Base-by-base conservation (phyloP, 1,284 basidiomycete genomes). In the Apiotrichum mycotoxinovorans region DNA sequence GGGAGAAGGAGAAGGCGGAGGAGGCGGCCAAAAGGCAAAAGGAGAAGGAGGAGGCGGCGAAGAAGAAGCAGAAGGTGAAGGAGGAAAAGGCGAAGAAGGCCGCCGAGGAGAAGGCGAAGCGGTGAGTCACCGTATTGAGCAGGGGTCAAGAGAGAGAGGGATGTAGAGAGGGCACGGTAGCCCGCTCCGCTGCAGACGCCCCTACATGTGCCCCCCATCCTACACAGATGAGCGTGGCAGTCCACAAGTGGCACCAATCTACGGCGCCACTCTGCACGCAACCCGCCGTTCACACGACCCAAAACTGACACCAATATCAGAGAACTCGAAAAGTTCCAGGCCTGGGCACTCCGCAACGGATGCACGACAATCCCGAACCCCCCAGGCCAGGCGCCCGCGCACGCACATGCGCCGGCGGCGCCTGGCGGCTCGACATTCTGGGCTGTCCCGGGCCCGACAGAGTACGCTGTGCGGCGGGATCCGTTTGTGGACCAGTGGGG, bases 361-460 rank as follows among this genome's bases (percentile, higher is more conserved):
- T 48, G 46, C 23, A 60, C 60, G 53, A 57, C 52, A 27, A 57
- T 62, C 44, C 23, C 47, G 14, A 51, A 53, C 61, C 60, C 51
- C 14, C 42, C 42, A 23, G 7, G 42, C 14, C 9, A 9, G 11
- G 8, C 25, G 23, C 42, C 20, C 23, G 20, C 17, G 38, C n/a
- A 11, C 8, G 40, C 40, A 2, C 40, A 3, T 11, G 18, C 18
- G 5, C 4, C n/a, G 40, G n/a, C 20, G 18, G 4, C 37, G 2
- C 37, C 2, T 17, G 12, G 34, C 34, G 12, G 34, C 34, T 38
- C 37, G 17, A 18, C 37, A 15, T 42, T 15, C 40, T 22, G 23
- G 10, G 11, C 42, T 25, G 25, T 26, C 1, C 25, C n/a, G 14
- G 1, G 7, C 11, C 23, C 23, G 14, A 17, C 23, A 22, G 40